Evolutionary conservation across 2,329 filamentous ascomycete genomes (phyloP).

Genomic region (Zopfia rhizophila): DNA sequence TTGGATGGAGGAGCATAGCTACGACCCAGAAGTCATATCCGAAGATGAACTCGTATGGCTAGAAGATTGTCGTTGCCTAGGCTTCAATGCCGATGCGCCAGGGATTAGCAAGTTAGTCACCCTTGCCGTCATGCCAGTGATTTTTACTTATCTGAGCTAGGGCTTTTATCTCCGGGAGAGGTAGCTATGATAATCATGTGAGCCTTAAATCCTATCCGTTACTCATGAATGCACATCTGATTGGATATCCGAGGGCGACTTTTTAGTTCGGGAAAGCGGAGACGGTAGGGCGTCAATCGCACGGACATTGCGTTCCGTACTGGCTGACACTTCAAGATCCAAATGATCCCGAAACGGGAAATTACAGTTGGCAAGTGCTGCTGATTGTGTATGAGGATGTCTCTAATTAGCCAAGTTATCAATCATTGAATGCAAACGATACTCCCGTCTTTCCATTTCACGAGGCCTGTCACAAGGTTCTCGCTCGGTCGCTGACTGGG

Average conservation of each 20-base stretch:
- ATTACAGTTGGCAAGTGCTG: no score
- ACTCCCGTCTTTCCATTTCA: slow-evolving; percentile 29
- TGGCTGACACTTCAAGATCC: no score
- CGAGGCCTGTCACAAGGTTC: slow-evolving; percentile 28
- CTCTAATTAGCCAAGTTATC: slow-evolving; percentile 14
- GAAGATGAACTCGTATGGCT: slow-evolving; percentile 27
- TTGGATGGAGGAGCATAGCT: slow-evolving; percentile 19
- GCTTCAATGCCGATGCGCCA: slow-evolving; percentile 21
- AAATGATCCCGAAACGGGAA: slow-evolving; percentile 10
- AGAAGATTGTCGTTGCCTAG: slow-evolving; percentile 21
- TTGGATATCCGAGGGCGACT: no score
- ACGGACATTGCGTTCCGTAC: no score
- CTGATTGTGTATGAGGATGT: no score
- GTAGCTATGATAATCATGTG: slow-evolving; percentile 22
- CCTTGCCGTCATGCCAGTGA: neutral
- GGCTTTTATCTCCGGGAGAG: slow-evolving; percentile 27
- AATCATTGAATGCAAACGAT: slow-evolving; percentile 4
- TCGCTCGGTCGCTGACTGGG: slow-evolving; percentile 22
- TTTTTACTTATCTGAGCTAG: slow-evolving; percentile 1
- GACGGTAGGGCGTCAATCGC: no score
- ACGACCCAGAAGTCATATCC: slow-evolving; percentile 23
- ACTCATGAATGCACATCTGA: no score
- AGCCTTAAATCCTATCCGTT: slow-evolving; percentile 1
- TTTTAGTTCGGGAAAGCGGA: no score
- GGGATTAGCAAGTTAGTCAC: slow-evolving; percentile 8